These are phyloP conservation scores for Orbilia brochopaga DNA, from an alignment of 2,329 filamentous ascomycete species.

Conservation along the genomic window DNA sequence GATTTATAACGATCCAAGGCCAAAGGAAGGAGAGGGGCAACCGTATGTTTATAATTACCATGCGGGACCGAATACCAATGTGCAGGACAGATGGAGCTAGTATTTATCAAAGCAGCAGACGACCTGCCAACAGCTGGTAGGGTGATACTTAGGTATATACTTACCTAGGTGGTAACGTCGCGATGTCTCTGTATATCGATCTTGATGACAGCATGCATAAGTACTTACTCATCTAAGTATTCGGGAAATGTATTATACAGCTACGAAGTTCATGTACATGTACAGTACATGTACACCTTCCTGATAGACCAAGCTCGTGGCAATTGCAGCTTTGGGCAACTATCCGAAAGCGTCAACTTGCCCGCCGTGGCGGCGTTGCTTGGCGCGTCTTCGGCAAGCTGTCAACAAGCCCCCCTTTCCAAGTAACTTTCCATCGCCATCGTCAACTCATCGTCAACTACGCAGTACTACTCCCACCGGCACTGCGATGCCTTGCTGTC, in stretches of 20 bases:
- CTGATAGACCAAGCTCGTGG: too few relatives aligned
- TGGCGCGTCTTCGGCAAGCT: slow-evolving; percentile 14
- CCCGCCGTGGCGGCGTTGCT: slow-evolving; percentile 18
- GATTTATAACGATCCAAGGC: slow-evolving; percentile 37
- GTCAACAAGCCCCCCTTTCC: slow-evolving; percentile 12
- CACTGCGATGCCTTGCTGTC: too few relatives aligned
- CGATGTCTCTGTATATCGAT: too few relatives aligned
- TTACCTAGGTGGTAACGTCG: too few relatives aligned
- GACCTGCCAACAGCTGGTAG: too few relatives aligned
- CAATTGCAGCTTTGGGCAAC: slow-evolving; percentile 22
- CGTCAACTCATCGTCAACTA: neutral
- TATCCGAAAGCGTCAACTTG: neutral
- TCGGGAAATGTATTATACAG: too few relatives aligned
- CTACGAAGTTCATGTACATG: neutral
- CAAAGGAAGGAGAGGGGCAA: slow-evolving; percentile 13
- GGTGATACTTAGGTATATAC: too few relatives aligned
- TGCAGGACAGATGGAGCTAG: too few relatives aligned
- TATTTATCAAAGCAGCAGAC: too few relatives aligned
- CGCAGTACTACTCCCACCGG: too few relatives aligned
- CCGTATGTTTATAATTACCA: neutral
- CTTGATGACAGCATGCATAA: too few relatives aligned
- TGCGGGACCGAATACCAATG: neutral
- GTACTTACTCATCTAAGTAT: too few relatives aligned
- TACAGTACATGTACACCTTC: neutral
- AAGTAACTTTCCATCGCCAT: neutral